Evolutionary conservation across 83 land plant genomes (phyloP).

Genomic region (Picea abies): DNA sequence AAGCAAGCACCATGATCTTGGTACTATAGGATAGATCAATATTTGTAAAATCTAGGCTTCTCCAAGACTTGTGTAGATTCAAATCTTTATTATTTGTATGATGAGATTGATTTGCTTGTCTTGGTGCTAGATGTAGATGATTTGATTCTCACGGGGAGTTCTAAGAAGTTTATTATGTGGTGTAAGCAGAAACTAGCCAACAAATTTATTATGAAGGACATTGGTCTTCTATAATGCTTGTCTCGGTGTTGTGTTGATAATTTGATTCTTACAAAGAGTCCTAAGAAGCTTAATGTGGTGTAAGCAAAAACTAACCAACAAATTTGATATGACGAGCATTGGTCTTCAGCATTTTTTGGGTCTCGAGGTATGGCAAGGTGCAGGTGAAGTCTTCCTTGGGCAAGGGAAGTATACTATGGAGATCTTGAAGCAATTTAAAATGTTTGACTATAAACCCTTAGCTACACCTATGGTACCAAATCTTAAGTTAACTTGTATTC

Average conservation of each 20-base stretch:
- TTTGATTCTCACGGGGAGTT: background rate
- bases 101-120: background rate
- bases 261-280: background rate
- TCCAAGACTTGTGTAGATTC: background rate
- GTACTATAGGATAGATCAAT: background rate
- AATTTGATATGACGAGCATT: too few species aligned
- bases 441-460: background rate
- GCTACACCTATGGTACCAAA: background rate
- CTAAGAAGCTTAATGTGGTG: background rate
- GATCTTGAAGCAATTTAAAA: background rate
- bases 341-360: background rate
- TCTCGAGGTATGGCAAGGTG: background rate
- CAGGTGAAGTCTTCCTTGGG: background rate
- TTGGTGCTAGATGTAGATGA: background rate
- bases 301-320: too few species aligned
- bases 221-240: background rate
- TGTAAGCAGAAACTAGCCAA: too few species aligned
- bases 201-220: too few species aligned
- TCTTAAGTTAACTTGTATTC: background rate
- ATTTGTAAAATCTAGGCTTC: background rate
- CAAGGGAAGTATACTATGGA: background rate
- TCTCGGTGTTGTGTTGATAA: background rate
- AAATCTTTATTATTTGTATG: background rate
- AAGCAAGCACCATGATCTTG: background rate
- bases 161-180: background rate